These are phyloP conservation scores for Spongospora subterranea DNA, from an alignment of 208 protist genomes.

Conservation along the genomic window DNA sequence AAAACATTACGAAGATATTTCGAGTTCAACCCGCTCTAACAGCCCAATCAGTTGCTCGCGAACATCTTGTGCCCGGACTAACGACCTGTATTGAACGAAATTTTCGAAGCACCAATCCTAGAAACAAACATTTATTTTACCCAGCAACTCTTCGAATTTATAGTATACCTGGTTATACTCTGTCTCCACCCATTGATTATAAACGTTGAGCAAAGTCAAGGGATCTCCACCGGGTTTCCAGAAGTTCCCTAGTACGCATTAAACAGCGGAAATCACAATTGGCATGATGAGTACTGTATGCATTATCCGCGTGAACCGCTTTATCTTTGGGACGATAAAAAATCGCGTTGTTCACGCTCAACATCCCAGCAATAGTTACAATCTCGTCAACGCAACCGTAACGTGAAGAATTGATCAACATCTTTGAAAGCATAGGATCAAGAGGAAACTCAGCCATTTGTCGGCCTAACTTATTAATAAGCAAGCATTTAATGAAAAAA, in stretches of 20 bases:
- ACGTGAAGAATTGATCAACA: slow-evolving; percentile 73
- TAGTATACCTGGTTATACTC: slow-evolving; percentile 65
- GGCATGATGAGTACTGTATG: slow-evolving; percentile 59
- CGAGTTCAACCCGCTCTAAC: slow-evolving; percentile 84
- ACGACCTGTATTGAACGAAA: slow-evolving; percentile 84
- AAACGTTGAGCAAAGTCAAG: slow-evolving; percentile 81
- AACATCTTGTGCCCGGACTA: slow-evolving; percentile 85
- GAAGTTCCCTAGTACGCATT: slow-evolving; percentile 38
- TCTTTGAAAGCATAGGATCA: slow-evolving; percentile 70
- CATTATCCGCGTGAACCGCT: slow-evolving; percentile 63
- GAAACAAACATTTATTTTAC: slow-evolving; percentile 67
- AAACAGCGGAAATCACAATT: too few relatives aligned
- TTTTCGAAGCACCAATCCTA: slow-evolving; percentile 87
- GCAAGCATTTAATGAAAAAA: neutral
- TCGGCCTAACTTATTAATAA: slow-evolving; percentile 60
- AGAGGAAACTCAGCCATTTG: slow-evolving; percentile 96
- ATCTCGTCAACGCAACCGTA: slow-evolving; percentile 50
- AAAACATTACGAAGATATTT: slow-evolving; percentile 63
- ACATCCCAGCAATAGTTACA: slow-evolving; percentile 68
- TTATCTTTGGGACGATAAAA: slow-evolving; percentile 80
- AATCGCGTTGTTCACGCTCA: slow-evolving; percentile 68
- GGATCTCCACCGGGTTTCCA: slow-evolving; percentile 81
- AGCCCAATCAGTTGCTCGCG: slow-evolving; percentile 82
- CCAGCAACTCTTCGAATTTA: slow-evolving; percentile 39
- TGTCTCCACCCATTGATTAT: slow-evolving; percentile 73